Base-by-base conservation (phyloP, 169 alveolate genomes). In the Perkinsus olseni region DNA sequence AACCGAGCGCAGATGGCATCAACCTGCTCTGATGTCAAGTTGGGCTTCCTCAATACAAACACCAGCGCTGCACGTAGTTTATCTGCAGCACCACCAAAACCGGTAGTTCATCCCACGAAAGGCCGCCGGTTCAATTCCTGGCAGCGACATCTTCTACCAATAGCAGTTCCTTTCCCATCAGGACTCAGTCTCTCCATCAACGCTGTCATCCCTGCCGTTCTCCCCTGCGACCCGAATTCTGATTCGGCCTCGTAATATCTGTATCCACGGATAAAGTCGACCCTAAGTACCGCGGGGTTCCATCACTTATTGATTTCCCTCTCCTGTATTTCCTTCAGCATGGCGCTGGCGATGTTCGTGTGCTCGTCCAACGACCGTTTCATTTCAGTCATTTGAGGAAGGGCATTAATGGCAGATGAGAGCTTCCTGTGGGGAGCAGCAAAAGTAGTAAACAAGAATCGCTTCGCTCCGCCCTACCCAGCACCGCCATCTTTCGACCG, bases 331-430 rank as follows among this genome's bases (percentile, higher is more conserved):
- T 94, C 94, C 39, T 91, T 93, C 36, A 94, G 93, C 28, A 94
- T 93, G 17, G 94, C 94, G 24, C 96, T 95, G 28, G 96, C 96
- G 34, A 95, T 94, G 39, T 93, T 93, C n/a, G 96, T 95, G 82
- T 95, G 96, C 0, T 95, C 93, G 48, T 95, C 96, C 50, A 95
- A 91, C 21, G 96, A 94, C 37, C 96, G 93, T 82, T 95, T 95
- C 94, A 94, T 95, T 91, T 95, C 96, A 21, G 96, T 94, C 94
- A 95, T 91, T 38, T 93, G 95, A 31, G 96, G 96, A 21, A 95
- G 74, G 45, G 94, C 95, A 37, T 93, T 94, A 20, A 94, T 94
- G 20, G 96, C 96, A 91, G 92, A 92, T 36, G 94, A 92, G 28
- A 95, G 74, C 82, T 62, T 62, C 82, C 82, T 62, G 31, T 21